Evolutionary conservation across 345 rosid genomes (phyloP).

Genomic region (Theobroma cacao): DNA sequence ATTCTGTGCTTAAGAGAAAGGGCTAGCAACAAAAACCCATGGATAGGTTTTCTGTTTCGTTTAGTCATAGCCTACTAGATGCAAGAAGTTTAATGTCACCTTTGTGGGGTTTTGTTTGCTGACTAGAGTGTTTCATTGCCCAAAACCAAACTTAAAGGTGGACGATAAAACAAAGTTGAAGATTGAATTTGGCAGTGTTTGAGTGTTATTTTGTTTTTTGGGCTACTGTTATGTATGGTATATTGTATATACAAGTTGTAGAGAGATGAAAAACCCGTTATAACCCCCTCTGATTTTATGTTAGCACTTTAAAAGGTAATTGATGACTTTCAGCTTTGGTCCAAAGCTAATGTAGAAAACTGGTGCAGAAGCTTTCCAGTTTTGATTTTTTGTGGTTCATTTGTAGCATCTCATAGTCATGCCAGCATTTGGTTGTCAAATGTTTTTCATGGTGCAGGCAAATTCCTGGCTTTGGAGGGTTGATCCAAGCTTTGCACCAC

Average conservation of each 20-base stretch:
- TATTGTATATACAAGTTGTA: background rate
- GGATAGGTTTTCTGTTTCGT: constrained; percentile 9
- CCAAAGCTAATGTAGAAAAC: background rate
- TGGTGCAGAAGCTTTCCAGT: background rate
- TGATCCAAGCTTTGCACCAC: constrained; percentile 62
- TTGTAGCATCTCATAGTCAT: constrained; percentile 4
- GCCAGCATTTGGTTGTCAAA: constrained; percentile 2
- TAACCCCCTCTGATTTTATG: background rate
- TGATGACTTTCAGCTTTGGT: constrained; percentile 2
- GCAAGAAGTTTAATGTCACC: background rate
- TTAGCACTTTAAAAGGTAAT: background rate
- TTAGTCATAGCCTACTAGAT: background rate
- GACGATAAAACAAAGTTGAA: background rate
- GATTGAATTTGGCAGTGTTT: background rate
- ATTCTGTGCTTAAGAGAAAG: constrained; percentile 15
- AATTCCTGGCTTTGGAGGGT: constrained; percentile 85
- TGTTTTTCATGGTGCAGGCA: constrained; percentile 39
- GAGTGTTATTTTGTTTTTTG: background rate
- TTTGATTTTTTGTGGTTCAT: background rate
- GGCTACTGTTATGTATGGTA: background rate
- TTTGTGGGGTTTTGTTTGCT: background rate
- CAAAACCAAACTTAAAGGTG: background rate
- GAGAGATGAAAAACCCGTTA: background rate
- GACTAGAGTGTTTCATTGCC: background rate
- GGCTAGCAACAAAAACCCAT: background rate